Percentiles rank a stretch among this genome's conserved stretches.
phyloP scores from a whole-genome alignment of 140 eudicot genomes.

The Oenanthe javanica region DNA sequence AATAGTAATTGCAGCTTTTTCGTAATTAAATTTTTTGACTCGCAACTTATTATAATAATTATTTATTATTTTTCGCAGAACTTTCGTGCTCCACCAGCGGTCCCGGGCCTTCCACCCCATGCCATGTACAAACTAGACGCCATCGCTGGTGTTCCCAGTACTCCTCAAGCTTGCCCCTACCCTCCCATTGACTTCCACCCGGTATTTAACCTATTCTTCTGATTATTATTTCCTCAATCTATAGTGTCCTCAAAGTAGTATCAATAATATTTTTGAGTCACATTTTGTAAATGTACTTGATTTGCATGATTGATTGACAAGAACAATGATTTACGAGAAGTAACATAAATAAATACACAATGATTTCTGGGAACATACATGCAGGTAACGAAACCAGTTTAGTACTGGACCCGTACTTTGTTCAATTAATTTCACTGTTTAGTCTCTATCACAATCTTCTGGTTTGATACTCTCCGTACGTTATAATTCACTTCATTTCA shows the following conservation, averaged over 20 bases:
- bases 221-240: background rate
- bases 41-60: background rate
- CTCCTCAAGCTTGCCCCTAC: conserved; percentile 35
- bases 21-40: background rate
- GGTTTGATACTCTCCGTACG: too few relatives aligned
- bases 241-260: too few relatives aligned
- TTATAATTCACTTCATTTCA: too few relatives aligned
- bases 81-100: conserved; percentile 51
- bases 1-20: background rate
- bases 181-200: conserved; percentile 61
- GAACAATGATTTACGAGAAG: background rate
- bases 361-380: background rate
- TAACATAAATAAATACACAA: background rate
- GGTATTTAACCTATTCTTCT: background rate
- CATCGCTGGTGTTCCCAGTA: conserved; percentile 22
- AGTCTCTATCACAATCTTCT: background rate
- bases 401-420: background rate
- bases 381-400: background rate
- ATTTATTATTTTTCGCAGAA: conserved; percentile 30
- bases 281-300: background rate
- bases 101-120: conserved; percentile 68
- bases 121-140: conserved; percentile 60
- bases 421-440: background rate
- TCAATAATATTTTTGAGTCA: background rate
- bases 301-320: conserved; percentile 1